Evolutionary conservation across 1,139 yeast species (phyloP), one percentile per base, ranked within the genome.

Genomic region (Diutina siamensis): DNA sequence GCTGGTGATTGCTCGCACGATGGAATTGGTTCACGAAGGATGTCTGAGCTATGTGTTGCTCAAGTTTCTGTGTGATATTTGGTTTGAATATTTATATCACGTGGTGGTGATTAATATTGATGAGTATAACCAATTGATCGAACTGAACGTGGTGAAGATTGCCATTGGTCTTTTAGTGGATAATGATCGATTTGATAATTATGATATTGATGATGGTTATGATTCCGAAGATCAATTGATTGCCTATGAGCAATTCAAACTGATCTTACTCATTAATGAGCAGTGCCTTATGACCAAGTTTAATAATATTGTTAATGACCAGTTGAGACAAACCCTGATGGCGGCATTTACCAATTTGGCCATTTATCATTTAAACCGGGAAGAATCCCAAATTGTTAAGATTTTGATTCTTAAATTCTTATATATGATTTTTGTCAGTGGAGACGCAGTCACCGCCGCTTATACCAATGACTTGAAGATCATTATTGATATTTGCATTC

Each of bases 391-490:
- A 35, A 76, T 86, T 44, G 64, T 85, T 47, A 87, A 84, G 53
- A 80, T 88, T 7, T 74, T 88, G 65, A 84, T 85, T 55, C 70
- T 89, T 55, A 89, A 88, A 60, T 71, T 87, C 48, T 64, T 89
- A 13, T 87, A 85, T 59, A 63, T 85, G 48, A 73, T 88, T 1
- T 79, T 89, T 61, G 80, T 92, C 3, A 76, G 83, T 12, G 70
- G 79, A 0, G 66, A 67, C 45, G 80, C 92, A 0, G 67, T 78
- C 38, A 84, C 83, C 46, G 72, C 81, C 50, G 75, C 84, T 46
- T 92, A 92, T 58, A 68, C 85, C 50, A 92, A 92, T 57, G 98
- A 92, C 59, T 64, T 89, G 49, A 79, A 83, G 55, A 94, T 92
- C 4, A 71, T 92, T 49, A 78, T 84, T n/a, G 96, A 88, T 53